Evolutionary conservation across 495 filamentous ascomycete species (phyloP).

Genomic region (Chaetomium cochliodes): DNA sequence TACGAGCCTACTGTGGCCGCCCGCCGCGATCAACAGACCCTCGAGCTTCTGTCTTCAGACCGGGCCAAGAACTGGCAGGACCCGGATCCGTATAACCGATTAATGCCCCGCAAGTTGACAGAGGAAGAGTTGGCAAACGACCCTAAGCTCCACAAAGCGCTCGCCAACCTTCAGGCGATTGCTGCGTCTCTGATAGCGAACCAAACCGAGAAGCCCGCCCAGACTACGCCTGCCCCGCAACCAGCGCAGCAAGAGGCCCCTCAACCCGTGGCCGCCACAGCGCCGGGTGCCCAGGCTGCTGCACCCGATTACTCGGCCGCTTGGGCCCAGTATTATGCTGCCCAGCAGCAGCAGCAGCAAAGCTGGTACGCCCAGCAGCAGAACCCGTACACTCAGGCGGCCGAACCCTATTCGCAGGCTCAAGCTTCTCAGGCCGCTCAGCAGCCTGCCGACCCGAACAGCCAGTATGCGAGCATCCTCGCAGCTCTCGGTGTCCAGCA

Average conservation of each 20-base stretch:
- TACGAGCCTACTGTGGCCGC: constrained; percentile 13
- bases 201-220: constrained; percentile 4
- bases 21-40: constrained; percentile 31
- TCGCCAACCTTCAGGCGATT: constrained; percentile 34
- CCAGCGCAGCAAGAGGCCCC: constrained; percentile 14
- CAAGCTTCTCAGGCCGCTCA: constrained; percentile 14
- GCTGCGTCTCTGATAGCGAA: constrained; percentile 27
- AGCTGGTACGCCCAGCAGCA: constrained; percentile 34
- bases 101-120: constrained; percentile 25
- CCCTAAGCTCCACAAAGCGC: constrained; percentile 34
- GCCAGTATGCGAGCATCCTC: constrained; percentile 30
- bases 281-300: constrained; percentile 18
- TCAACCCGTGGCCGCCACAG: constrained; percentile 1
- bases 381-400: constrained; percentile 25
- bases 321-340: constrained; percentile 37
- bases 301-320: constrained; percentile 31
- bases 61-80: constrained; percentile 37
- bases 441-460: constrained; percentile 21
- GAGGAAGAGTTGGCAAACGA: constrained; percentile 38
- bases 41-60: constrained; percentile 38
- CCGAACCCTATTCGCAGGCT: constrained; percentile 27
- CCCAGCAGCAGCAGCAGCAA: constrained; percentile 33
- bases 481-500: constrained; percentile 26
- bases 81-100: constrained; percentile 34
- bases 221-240: constrained; percentile 21